Conservation (phyloP, 768 basidiomycete species). For the Lentinula aciculospora region DNA sequence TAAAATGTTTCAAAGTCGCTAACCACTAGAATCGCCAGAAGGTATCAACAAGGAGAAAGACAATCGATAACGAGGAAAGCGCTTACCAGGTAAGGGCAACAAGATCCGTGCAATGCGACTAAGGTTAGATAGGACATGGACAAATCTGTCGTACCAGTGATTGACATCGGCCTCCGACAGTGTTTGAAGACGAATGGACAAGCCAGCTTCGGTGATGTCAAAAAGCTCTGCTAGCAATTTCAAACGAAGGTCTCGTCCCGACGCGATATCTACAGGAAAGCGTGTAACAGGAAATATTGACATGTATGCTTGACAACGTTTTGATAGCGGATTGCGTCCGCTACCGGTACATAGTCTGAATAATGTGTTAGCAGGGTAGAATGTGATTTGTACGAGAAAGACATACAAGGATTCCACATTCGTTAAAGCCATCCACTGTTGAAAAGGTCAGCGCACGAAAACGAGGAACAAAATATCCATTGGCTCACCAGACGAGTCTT, state of each 20-base stretch:
- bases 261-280: conserved; percentile 15
- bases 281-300: conserved; percentile 20
- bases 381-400: not conserved
- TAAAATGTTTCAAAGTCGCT: conserved; percentile 7
- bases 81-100: conserved; percentile 8
- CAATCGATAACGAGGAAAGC: not conserved
- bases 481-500: conserved; percentile 33
- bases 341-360: conserved; percentile 30
- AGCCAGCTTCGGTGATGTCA: conserved; percentile 21
- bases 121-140: conserved; percentile 18
- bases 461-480: not conserved
- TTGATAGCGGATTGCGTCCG: conserved; percentile 28
- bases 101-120: conserved; percentile 11
- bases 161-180: conserved; percentile 19
- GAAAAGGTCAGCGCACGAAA: not conserved
- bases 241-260: conserved; percentile 26
- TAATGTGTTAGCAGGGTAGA: not conserved
- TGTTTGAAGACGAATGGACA: conserved; percentile 18
- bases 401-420: conserved; percentile 28
- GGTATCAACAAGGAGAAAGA: not conserved
- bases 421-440: conserved; percentile 30
- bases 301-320: conserved; percentile 20
- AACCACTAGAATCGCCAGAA: conserved; percentile 1
- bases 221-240: conserved; percentile 26
- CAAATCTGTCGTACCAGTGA: conserved; percentile 5